Percentiles rank a stretch among this genome's conserved stretches.
Evolutionary conservation across 139 green algal species (phyloP).

Genomic region (Chlamydomonas sp.): DNA sequence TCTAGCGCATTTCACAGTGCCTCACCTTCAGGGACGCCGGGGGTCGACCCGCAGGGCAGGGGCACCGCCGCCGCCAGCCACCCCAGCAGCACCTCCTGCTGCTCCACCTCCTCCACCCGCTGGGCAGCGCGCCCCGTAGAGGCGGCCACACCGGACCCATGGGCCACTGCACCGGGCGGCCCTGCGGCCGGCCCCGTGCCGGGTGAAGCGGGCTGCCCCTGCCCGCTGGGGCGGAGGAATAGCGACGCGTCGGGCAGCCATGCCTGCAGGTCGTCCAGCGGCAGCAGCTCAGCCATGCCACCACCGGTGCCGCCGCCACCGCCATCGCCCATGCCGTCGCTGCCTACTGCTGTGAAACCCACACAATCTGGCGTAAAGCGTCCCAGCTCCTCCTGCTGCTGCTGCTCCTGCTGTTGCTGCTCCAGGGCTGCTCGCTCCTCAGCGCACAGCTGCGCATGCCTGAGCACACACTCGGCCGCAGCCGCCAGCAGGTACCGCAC

Average conservation of each 20-base stretch:
- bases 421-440: background rate
- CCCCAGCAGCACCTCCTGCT: constrained; percentile 1
- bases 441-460: background rate
- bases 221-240: background rate
- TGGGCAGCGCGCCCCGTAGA: background rate
- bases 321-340: background rate
- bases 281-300: background rate
- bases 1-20: background rate
- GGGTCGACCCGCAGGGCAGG: background rate
- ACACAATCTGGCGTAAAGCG: too few relatives aligned
- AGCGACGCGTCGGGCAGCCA: background rate
- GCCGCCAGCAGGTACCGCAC: background rate
- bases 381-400: background rate
- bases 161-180: background rate
- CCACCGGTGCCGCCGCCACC: background rate
- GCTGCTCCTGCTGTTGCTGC: background rate
- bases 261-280: background rate
- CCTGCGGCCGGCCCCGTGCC: background rate
- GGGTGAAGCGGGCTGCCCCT: background rate
- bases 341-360: background rate
- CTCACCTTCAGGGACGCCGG: background rate
- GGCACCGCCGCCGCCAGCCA: background rate
- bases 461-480: background rate
- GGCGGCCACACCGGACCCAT: background rate
- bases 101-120: background rate